Conservation (phyloP, 1,284 basidiomycete species). For the Cerrena zonata region DNA sequence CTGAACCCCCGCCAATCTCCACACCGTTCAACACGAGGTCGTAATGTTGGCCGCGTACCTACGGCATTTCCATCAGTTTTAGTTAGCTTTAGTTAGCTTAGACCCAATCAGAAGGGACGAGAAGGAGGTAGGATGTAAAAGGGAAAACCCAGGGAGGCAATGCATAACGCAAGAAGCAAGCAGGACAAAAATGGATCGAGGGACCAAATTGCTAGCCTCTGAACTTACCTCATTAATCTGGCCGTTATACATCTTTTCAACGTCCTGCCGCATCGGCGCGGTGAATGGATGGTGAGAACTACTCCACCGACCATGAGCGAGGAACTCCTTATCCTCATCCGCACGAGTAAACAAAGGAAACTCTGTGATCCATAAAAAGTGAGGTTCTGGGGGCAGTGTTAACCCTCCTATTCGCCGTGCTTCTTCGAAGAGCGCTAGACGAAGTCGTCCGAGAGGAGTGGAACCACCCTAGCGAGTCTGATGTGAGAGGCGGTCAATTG, state of each 20-base stretch:
- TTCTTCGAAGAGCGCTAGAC: constrained; percentile 62
- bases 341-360: constrained; percentile 89
- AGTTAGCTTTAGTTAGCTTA: no score
- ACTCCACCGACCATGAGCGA: constrained; percentile 83
- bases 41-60: constrained; percentile 93
- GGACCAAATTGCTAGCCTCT: background rate
- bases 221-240: constrained; percentile 55
- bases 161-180: background rate
- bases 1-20: constrained; percentile 91
- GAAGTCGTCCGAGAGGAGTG: constrained; percentile 72
- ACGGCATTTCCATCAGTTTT: background rate
- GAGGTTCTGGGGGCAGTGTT: constrained; percentile 51
- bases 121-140: background rate
- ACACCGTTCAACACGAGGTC: constrained; percentile 93
- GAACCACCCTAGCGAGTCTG: constrained; percentile 67
- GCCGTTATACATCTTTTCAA: constrained; percentile 67
- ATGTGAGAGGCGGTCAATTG: background rate
- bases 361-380: constrained; percentile 92
- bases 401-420: constrained; percentile 51
- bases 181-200: background rate
- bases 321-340: constrained; percentile 82
- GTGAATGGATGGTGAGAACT: constrained; percentile 94
- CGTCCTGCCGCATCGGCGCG: constrained; percentile 87
- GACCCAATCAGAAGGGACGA: background rate
- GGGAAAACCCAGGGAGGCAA: background rate